phyloP scores from a whole-genome alignment of 345 rosid genomes.

The Citrus cavaleriei region DNA sequence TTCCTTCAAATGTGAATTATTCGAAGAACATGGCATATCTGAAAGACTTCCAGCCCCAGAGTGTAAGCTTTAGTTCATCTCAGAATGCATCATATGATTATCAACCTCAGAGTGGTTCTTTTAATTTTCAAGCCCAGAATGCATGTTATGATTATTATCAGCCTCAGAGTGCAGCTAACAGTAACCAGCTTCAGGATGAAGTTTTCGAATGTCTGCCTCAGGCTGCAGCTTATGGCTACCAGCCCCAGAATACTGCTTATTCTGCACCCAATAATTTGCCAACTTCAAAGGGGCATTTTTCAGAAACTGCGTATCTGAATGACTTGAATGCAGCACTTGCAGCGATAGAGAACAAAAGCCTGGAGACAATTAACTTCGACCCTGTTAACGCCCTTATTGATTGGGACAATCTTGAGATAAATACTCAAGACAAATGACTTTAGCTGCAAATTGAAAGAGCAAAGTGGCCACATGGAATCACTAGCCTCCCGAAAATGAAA shows the following conservation, averaged over 20 bases:
- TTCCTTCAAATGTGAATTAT: background rate
- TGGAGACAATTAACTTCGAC: background rate
- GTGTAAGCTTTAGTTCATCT: background rate
- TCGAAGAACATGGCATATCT: background rate
- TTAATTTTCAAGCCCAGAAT: background rate
- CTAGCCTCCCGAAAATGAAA: background rate
- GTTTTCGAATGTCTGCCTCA: background rate
- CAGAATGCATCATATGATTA: background rate
- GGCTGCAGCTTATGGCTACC: background rate
- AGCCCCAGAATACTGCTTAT: background rate
- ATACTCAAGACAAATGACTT: background rate
- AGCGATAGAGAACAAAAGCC: background rate
- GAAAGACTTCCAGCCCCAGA: background rate
- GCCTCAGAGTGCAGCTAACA: background rate
- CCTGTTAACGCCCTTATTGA: background rate
- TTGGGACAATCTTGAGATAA: background rate
- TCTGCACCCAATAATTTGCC: background rate
- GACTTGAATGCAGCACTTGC: slow-evolving; percentile 1
- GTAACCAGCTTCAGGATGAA: background rate
- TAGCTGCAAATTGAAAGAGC: background rate
- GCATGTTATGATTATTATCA: background rate
- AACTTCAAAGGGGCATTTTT: background rate
- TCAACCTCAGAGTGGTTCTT: background rate
- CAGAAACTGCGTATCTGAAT: background rate
- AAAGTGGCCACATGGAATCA: background rate